Percentiles rank a stretch among this genome's conserved stretches.
phyloP scores from a whole-genome alignment of 1,139 yeast species.

The Geotrichum fermentans region DNA sequence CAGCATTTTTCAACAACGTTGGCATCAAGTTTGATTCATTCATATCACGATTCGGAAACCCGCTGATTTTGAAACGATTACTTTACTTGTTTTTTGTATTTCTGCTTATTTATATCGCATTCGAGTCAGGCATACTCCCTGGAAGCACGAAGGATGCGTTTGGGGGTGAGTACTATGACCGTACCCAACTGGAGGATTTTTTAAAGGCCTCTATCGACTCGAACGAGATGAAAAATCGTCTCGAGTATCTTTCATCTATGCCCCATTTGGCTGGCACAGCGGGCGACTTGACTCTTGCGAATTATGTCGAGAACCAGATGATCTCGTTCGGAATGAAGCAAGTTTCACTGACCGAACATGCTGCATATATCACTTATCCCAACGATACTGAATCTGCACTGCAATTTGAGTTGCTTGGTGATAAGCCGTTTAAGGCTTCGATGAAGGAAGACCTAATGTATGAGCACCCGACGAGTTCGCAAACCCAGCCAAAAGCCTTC shows the following conservation, averaged over 20 bases:
- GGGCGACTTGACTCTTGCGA: conserved; percentile 70
- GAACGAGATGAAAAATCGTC: conserved; percentile 56
- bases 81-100: conserved; percentile 64
- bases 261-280: conserved; percentile 85
- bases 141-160: conserved; percentile 38
- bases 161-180: conserved; percentile 55
- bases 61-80: conserved; percentile 72
- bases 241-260: conserved; percentile 74
- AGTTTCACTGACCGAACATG: conserved; percentile 48
- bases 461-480: conserved; percentile 22
- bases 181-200: conserved; percentile 46
- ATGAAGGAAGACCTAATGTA: conserved; percentile 24
- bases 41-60: conserved; percentile 70
- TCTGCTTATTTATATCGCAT: conserved; percentile 50
- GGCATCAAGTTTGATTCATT: conserved; percentile 50
- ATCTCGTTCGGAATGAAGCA: conserved; percentile 49
- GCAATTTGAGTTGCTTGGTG: conserved; percentile 25
- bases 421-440: conserved; percentile 2
- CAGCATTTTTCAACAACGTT: conserved; percentile 49
- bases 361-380: conserved; percentile 59
- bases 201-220: conserved; percentile 51
- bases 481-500: conserved; percentile 43
- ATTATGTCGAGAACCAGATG: conserved; percentile 59
- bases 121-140: conserved; percentile 50
- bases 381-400: conserved; percentile 30